Percentiles rank a stretch among this genome's conserved stretches.
Evolutionary conservation across 2,329 filamentous ascomycete genomes (phyloP).

Genomic region (Colletotrichum horii): DNA sequence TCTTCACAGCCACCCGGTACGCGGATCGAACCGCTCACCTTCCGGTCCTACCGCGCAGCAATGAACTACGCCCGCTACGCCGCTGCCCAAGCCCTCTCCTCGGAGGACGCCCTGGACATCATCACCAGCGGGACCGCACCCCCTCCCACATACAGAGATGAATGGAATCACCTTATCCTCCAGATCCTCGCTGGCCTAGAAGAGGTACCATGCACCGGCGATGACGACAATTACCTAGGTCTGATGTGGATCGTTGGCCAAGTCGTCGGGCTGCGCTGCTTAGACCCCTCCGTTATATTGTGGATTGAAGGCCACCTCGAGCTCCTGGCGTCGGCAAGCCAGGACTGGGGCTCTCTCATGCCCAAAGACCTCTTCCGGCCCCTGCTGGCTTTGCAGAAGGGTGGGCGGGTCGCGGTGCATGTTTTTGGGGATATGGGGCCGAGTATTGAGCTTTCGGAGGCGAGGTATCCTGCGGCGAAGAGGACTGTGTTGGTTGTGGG

Average conservation of each 20-base stretch:
- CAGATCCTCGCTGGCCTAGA: background rate
- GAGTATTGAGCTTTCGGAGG: background rate
- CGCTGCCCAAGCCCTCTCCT: background rate
- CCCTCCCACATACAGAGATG: background rate
- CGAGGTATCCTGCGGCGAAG: background rate
- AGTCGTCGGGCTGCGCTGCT: background rate
- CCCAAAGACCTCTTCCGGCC: background rate
- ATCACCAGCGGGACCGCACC: background rate
- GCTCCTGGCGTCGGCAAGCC: background rate
- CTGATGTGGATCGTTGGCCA: background rate
- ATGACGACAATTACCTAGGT: background rate
- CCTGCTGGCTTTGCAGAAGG: background rate
- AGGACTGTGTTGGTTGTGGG: background rate
- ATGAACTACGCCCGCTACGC: background rate
- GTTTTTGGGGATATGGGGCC: background rate
- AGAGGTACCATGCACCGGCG: background rate
- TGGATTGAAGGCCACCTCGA: background rate
- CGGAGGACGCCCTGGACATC: background rate
- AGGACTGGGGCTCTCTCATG: background rate
- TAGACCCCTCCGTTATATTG: background rate
- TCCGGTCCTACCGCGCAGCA: background rate
- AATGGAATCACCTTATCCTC: background rate
- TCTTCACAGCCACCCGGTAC: rapidly evolving
- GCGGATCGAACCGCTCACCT: background rate
- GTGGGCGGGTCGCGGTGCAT: background rate